Evolutionary conservation across 2,329 filamentous ascomycete genomes (phyloP), one percentile per base, ranked within the genome.

Genomic region (Aspergillus arachidicola): DNA sequence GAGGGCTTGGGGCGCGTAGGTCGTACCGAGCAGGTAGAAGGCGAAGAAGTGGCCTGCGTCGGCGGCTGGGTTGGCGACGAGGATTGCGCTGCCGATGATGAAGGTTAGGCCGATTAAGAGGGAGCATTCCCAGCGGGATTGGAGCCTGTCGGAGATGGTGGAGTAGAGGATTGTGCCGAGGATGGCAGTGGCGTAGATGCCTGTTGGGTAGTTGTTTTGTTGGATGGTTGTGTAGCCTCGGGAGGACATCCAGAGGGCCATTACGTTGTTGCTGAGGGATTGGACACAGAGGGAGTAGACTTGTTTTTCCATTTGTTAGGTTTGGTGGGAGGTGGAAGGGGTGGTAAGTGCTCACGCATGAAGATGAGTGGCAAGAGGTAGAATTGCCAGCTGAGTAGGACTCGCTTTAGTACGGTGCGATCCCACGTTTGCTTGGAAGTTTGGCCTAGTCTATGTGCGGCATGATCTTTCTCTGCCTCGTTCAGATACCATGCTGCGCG

Each of bases 161-260:
- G 79, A 77, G 67, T 82, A 82, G 16, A 73, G 32, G 16, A 82
- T 70, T 0, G 80, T 82, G 1, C 77, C 79, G 0, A 81, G 62
- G 34, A 82, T 82, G 14, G 78, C 80, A 0, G 76, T 76, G 1
- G 76, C 80, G 61, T 81, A 80, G 19, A 79, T 73, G 1, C 69
- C 78, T 0, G 80, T 81, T 0, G 80, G 80, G 56, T 81, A 82
- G 64, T 79, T 81, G 67, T 82, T 82, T 61, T 82, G 78, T 64
- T 82, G 77, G 10, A 81, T 71, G 3, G 77, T 71, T 3, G 71
- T 78, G 63, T 82, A 82, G 3, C 81, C 80, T 3, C 78, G 75
- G 0, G 79, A 80, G 2, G 76, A 76, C 76, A 82, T 79, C 80
- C 80, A 82, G 21, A 81, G 69, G 28, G 75, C 76, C 71, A 82